Conservation (phyloP, 371 early-diverging fungal genomes). For the Blakeslea trispora region DNA sequence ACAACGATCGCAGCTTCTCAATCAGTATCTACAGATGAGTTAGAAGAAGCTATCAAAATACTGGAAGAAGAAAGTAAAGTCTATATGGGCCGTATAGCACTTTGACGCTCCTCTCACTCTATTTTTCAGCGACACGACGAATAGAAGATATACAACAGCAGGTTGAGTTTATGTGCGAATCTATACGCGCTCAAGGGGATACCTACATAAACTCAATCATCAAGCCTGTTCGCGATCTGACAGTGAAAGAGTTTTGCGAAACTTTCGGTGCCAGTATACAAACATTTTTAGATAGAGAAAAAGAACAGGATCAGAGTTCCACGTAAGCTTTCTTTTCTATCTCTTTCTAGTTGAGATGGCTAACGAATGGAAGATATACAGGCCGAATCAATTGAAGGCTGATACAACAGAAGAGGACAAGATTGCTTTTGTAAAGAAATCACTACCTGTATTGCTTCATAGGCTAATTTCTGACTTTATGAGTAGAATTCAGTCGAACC, state of each 20-base stretch:
- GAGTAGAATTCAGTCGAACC: background rate
- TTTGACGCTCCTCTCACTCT: background rate
- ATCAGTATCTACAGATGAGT: background rate
- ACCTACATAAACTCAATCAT: slow-evolving; percentile 31
- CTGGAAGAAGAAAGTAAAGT: background rate
- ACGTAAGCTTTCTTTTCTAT: too few species aligned
- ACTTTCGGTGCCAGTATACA: slow-evolving; percentile 23
- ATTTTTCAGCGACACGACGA: slow-evolving; percentile 23
- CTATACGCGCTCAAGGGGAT: slow-evolving; percentile 32
- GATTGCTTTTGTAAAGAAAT: too few species aligned
- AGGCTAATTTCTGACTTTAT: too few species aligned
- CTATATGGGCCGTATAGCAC: background rate
- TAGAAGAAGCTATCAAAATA: background rate
- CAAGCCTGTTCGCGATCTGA: slow-evolving; percentile 22
- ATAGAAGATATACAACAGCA: slow-evolving; percentile 33
- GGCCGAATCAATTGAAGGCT: too few species aligned
- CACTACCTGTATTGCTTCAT: too few species aligned
- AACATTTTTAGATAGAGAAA: slow-evolving; percentile 15
- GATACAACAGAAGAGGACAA: too few species aligned
- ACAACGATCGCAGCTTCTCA: background rate
- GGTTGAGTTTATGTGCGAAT: slow-evolving; percentile 28
- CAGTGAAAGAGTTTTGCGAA: slow-evolving; percentile 37
- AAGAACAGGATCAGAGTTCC: too few species aligned
- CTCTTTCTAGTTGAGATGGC: too few species aligned
- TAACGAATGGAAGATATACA: too few species aligned